These are phyloP conservation scores for Neurospora africana DNA, from an alignment of 495 filamentous ascomycete species.

Conservation along the genomic window DNA sequence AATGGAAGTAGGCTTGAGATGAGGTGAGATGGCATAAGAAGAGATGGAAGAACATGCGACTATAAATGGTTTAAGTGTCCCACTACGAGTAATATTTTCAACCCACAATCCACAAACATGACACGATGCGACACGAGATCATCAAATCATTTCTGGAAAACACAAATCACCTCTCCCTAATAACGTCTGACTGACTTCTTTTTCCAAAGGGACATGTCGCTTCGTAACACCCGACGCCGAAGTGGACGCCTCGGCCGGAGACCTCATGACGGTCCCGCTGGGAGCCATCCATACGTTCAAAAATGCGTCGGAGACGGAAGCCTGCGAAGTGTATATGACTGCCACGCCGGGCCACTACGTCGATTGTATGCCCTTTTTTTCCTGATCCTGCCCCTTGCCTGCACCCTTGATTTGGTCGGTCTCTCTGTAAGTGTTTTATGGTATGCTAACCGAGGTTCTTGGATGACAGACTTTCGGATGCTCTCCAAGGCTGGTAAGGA, in stretches of 20 bases:
- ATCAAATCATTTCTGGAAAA: no score
- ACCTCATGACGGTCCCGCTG: slow-evolving; percentile 42
- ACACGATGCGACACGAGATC: no score
- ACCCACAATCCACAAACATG: no score
- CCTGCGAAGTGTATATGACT: slow-evolving; percentile 45
- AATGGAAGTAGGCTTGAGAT: no score
- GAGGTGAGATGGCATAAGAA: neutral
- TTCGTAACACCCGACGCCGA: slow-evolving; percentile 33
- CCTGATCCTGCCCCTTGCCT: neutral
- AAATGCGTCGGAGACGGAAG: slow-evolving; percentile 40
- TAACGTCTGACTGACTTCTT: neutral
- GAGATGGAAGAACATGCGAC: neutral
- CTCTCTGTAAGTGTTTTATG: neutral
- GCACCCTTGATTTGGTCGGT: neutral
- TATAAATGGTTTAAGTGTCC: no score
- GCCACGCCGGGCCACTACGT: slow-evolving; percentile 32
- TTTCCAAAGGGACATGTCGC: slow-evolving; percentile 14
- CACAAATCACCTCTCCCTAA: neutral
- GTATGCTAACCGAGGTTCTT: neutral
- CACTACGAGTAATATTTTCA: no score
- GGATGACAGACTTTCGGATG: slow-evolving; percentile 19
- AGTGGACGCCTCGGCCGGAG: slow-evolving; percentile 36
- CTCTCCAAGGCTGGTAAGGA: slow-evolving; percentile 16
- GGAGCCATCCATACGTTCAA: slow-evolving; percentile 44
- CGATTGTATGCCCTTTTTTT: neutral